Conservation (phyloP, 1,284 basidiomycete species). For the Afroboletus lepidellus region DNA sequence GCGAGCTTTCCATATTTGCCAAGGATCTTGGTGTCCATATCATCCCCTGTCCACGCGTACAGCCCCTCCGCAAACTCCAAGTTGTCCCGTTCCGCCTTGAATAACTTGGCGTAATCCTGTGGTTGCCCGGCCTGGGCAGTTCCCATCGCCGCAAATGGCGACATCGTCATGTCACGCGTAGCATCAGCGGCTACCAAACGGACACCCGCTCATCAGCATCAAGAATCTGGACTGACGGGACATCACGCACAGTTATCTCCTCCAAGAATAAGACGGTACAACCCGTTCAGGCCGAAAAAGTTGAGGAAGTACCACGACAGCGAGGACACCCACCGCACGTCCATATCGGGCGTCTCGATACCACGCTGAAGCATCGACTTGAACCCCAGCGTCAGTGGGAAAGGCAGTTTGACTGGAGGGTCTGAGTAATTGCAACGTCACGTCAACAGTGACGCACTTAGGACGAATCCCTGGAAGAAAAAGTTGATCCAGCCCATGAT, state of each 20-base stretch:
- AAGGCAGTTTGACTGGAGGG: constrained; percentile 86
- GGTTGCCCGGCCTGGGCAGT: constrained; percentile 53
- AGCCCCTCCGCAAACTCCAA: constrained; percentile 86
- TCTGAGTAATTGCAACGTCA: constrained; percentile 3
- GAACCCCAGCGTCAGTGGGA: constrained; percentile 95
- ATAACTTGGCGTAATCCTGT: constrained; percentile 88
- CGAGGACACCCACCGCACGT: constrained; percentile 98
- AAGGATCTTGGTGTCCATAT: constrained; percentile 77
- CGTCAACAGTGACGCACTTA: constrained; percentile 65
- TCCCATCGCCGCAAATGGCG: constrained; percentile 68
- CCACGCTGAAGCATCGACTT: constrained; percentile 99
- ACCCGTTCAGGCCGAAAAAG: constrained; percentile 94
- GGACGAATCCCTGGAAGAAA: constrained; percentile 97
- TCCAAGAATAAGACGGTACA: constrained; percentile 93
- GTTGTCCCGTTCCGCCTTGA: constrained; percentile 92
- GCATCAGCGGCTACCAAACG: constrained; percentile 65
- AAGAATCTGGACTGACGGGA: constrained; percentile 5
- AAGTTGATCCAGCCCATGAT: constrained; percentile 99
- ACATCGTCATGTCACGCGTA: constrained; percentile 69
- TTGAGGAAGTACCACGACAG: constrained; percentile 99
- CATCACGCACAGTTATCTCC: constrained; percentile 77
- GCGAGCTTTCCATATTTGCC: constrained; percentile 65
- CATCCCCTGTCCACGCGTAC: constrained; percentile 79
- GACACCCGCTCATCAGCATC: constrained; percentile 18
- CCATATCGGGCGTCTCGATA: constrained; percentile 94